Base-by-base conservation (phyloP, 1,139 yeast species). In the Lodderomyces theae region DNA sequence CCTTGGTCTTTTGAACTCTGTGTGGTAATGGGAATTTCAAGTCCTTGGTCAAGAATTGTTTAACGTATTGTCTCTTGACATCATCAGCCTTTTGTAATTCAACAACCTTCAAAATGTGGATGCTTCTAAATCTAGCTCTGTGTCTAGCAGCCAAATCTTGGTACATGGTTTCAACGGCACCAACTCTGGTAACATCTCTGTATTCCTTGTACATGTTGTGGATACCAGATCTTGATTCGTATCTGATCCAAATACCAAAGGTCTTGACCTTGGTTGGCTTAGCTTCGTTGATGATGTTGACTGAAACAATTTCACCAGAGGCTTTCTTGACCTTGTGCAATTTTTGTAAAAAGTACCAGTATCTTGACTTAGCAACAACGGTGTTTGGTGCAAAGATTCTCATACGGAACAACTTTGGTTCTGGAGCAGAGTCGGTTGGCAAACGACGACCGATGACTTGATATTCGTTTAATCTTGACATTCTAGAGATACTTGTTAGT, bases 151-250 rank as follows among this genome's bases (percentile, higher is more conserved):
- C 99, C 85, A 92, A 86, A 77, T 94, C 98, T 77, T 87, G 92
- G 94, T 92, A 92, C 85, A 92, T 86, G 72, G 95, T 81, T 75
- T 87, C 96, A 69, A 92, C 97, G 63, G 98, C 98, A 74, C 89
- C 96, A 56, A 89, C 95, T 81, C 99, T 94, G 80, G 97, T 79
- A 63, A 90, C 95, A 66, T 92, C 98, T 79, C 98, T 90, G 94
- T 89, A 88, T 82, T 92, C 99, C 88, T 57, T 92, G 97, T 92
- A 92, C 97, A 92, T 92, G 95, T 92, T 92, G 95, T 94, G 98
- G 69, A 96, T 89, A 80, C 99, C 99, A 61, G 98, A 94, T 85
- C 98, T 94, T 60, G 99, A 92, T 74, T 94, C 98, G 88, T 94
- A 92, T 83, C 98, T 90, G 74, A 92, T 85, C 98, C 98, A 92